phyloP scores from a whole-genome alignment of 768 basidiomycete species.

The Clitopilus hobsonii region DNA sequence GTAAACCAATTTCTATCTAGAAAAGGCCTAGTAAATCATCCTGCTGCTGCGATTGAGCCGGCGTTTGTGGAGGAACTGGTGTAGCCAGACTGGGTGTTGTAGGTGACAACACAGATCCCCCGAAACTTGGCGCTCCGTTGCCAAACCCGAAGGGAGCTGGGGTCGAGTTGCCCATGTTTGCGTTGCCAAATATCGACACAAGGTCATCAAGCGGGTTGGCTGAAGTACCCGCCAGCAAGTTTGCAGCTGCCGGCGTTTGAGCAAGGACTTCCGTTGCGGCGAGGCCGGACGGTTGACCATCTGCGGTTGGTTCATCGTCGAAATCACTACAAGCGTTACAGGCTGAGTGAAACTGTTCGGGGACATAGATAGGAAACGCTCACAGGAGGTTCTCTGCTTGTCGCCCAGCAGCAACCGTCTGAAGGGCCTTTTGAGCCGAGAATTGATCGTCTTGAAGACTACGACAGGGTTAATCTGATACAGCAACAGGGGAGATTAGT shows the following conservation, averaged over 20 bases:
- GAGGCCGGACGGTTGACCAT: conserved; percentile 63
- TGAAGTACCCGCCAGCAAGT: conserved; percentile 72
- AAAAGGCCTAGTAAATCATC: conserved; percentile 52
- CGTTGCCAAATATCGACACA: conserved; percentile 82
- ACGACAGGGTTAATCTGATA: not conserved
- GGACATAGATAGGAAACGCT: conserved; percentile 10
- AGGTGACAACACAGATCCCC: conserved; percentile 20
- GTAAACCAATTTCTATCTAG: conserved; percentile 20
- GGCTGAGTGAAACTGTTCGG: conserved; percentile 3
- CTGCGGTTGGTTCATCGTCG: conserved; percentile 61
- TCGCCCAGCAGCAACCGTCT: conserved; percentile 87
- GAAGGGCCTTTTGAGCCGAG: conserved; percentile 78
- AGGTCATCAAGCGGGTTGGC: conserved; percentile 90
- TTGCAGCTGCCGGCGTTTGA: conserved; percentile 69
- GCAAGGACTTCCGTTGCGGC: conserved; percentile 74
- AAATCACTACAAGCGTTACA: conserved; percentile 54
- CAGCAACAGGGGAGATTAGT: not conserved
- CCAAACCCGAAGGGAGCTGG: conserved; percentile 18
- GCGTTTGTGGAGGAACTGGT: conserved; percentile 14
- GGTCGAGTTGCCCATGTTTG: conserved; percentile 22
- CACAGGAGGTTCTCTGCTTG: conserved; percentile 90
- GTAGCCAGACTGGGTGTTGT: conserved; percentile 22
- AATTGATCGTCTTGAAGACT: conserved; percentile 67
- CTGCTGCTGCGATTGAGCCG: conserved; percentile 22
- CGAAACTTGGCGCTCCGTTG: conserved; percentile 15